These are phyloP conservation scores for Fusarium lyarnte DNA, from an alignment of 2,329 filamentous ascomycete species.

Conservation along the genomic window DNA sequence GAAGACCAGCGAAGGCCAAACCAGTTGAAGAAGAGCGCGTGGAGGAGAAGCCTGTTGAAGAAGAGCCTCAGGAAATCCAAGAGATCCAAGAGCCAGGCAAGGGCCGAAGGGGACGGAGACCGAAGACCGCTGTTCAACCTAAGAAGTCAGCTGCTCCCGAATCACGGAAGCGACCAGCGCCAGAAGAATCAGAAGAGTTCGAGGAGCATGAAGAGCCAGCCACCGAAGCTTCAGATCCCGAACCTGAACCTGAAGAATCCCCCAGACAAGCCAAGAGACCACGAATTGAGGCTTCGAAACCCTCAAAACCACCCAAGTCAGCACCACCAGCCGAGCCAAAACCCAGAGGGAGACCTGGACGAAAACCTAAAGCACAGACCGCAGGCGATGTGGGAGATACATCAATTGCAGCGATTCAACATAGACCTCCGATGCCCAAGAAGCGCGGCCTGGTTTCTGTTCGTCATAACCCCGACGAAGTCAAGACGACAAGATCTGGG, in stretches of 20 bases:
- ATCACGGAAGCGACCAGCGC: conserved; percentile 32
- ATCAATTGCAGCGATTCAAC: conserved; percentile 59
- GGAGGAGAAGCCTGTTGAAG: conserved; percentile 17
- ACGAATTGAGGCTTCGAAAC: conserved; percentile 38
- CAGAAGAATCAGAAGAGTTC: conserved; percentile 22
- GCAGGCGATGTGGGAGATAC: conserved; percentile 54
- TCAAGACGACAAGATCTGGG: conserved; percentile 76
- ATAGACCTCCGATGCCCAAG: conserved; percentile 65
- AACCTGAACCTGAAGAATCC: conserved; percentile 38
- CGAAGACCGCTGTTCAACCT: conserved; percentile 19
- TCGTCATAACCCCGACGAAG: conserved; percentile 59
- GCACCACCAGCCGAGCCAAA: conserved; percentile 36
- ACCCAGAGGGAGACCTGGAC: conserved; percentile 38
- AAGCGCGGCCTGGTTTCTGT: conserved; percentile 64
- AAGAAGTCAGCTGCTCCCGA: conserved; percentile 20
- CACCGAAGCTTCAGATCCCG: conserved; percentile 32
- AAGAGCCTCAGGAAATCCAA: conserved; percentile 4
- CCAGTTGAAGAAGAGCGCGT: conserved; percentile 13
- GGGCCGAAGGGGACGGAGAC: conserved; percentile 23
- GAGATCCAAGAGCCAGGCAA: not conserved
- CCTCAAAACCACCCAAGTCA: conserved; percentile 35
- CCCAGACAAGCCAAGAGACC: conserved; percentile 41
- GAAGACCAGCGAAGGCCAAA: conserved; percentile 37
- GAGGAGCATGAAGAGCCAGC: conserved; percentile 34
- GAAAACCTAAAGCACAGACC: conserved; percentile 37